Conservation (phyloP, 2,329 filamentous ascomycete genomes). For the Penicillium freii region DNA sequence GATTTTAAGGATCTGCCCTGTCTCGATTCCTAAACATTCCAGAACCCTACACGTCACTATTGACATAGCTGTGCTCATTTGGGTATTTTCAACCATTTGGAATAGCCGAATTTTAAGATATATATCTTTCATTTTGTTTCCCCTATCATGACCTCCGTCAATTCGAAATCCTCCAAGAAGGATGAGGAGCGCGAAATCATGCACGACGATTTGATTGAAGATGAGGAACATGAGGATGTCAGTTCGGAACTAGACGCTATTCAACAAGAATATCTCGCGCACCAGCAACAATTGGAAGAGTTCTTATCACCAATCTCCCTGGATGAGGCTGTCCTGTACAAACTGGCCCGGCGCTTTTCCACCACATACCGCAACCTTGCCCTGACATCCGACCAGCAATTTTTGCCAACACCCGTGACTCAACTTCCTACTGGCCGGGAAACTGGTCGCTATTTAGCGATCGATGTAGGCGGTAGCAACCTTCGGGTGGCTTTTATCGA, state of each 20-base stretch:
- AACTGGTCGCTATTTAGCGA: constrained; percentile 55
- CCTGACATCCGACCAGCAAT: constrained; percentile 47
- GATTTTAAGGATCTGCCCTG: constrained; percentile 14
- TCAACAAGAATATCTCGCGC: constrained; percentile 30
- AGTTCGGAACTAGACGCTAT: constrained; percentile 30
- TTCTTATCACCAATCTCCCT: constrained; percentile 44
- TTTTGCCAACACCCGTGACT: constrained; percentile 49
- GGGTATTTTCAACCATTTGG: not conserved
- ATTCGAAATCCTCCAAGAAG: constrained; percentile 24
- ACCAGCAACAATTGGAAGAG: constrained; percentile 38
- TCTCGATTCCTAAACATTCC: constrained; percentile 14
- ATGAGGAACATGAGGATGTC: constrained; percentile 37
- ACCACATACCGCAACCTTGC: constrained; percentile 46
- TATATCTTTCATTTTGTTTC: not conserved
- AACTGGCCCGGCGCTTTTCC: constrained; percentile 47
- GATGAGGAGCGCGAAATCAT: constrained; percentile 29
- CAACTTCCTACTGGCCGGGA: constrained; percentile 51
- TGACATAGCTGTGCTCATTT: constrained; percentile 12
- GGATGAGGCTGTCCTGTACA: constrained; percentile 45
- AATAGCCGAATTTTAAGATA: not conserved
- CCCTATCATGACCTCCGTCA: constrained; percentile 26
- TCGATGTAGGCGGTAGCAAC: constrained; percentile 58
- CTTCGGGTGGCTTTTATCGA: constrained; percentile 58
- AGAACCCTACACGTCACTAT: constrained; percentile 15
- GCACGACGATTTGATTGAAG: constrained; percentile 32